Base-by-base conservation (phyloP, 164 flowering plant species). In the Vitis amurensis region DNA sequence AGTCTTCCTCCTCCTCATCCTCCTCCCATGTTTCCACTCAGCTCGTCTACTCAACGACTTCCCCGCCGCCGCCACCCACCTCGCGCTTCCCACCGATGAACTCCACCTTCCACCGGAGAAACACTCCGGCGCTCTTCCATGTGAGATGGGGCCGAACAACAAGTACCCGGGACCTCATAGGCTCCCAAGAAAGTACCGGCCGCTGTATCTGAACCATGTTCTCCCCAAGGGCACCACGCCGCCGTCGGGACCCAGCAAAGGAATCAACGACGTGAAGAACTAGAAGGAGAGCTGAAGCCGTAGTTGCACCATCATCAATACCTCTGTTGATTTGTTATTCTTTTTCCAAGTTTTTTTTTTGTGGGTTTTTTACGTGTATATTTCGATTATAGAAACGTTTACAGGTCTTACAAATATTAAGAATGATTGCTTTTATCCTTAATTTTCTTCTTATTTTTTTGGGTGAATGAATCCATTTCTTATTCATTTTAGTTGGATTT, bases 241-340 rank as follows among this genome's bases (percentile, higher is more conserved):
- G 2, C 82, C 88, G 0, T 83, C 86, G 0, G 86, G 78, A 8
- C 86, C 88, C 9, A 81, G 88, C 82, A 74, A 71, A 67, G 77
- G 83, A 51, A 76, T 59, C 66, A 77, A 85, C 71, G 15, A 53
- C 55, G 0, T 73, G 12, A 70, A 68, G 15, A 68, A 69, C 61
- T 83, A 71, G 63, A 49, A 9, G 27, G 27, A 23, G 27, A 23
- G 27, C 27, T 23, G 27, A 23, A 37, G 44, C 44, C 4, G 6
- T 37, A 37, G 44, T 3, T 37, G 7, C 44, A 37, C 44, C 44
- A 37, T 6, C 44, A 37, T 37, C 44, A 37, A 37, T 37, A 37
- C 7, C 44, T 37, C 44, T 37, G 2, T 37, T 37, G 44, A 37
- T 37, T 37, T 37, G 4, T 37, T 6, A 37, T 37, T 37, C 44